phyloP scores from a whole-genome alignment of 139 green algal genomes.

The Picochlorum costavermella region DNA sequence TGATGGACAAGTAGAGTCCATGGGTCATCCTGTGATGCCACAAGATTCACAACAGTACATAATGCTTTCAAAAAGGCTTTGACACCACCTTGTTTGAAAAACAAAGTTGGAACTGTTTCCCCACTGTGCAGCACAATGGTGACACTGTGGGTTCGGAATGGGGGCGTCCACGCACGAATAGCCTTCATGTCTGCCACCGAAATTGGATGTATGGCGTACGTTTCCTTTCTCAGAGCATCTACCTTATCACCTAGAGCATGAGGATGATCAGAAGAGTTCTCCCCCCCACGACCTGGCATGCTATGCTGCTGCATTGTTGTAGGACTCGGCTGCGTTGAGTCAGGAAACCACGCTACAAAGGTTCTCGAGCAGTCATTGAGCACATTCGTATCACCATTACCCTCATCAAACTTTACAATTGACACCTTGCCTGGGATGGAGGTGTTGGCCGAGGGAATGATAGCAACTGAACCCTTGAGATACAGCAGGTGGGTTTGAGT shows the following conservation, averaged over 20 bases:
- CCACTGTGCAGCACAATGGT: constrained; percentile 63
- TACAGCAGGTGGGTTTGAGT: too few species aligned
- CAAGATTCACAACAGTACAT: constrained; percentile 44
- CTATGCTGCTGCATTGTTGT: background rate
- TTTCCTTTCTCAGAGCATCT: background rate
- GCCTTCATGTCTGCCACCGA: constrained; percentile 53
- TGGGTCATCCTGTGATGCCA: constrained; percentile 41
- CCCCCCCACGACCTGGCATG: too few species aligned
- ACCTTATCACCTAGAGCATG: too few species aligned
- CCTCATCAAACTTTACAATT: background rate
- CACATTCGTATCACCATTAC: background rate
- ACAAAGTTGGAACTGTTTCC: constrained; percentile 64
- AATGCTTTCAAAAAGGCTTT: constrained; percentile 34
- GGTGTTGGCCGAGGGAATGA: too few species aligned
- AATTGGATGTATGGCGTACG: background rate
- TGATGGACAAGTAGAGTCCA: constrained; percentile 63
- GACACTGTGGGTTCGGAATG: constrained; percentile 61
- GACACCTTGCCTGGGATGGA: background rate
- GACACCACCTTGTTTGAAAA: constrained; percentile 64
- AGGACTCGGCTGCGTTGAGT: background rate
- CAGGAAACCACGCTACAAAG: background rate
- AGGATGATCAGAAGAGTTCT: too few species aligned
- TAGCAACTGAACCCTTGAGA: too few species aligned
- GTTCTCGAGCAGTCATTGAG: background rate
- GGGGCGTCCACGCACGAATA: constrained; percentile 54